Conservation (phyloP, 163 green algal species). For the Chloroidium sp. region DNA sequence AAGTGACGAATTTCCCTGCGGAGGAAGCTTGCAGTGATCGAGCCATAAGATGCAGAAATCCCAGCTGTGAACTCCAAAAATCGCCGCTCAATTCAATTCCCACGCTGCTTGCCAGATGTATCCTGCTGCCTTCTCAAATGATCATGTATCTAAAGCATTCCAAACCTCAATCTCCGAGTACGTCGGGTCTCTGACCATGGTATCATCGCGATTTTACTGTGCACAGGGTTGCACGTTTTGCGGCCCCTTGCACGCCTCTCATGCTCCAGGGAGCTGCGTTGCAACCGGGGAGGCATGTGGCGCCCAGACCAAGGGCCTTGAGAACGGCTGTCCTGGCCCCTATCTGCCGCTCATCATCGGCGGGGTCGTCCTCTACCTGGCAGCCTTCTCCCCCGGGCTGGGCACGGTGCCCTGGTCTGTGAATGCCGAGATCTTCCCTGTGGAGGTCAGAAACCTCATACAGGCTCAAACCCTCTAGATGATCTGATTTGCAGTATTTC, state of each 20-base stretch:
- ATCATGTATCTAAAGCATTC: too few relatives aligned
- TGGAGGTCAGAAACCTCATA: conserved; percentile 11
- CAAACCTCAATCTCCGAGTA: too few relatives aligned
- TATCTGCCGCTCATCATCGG: conserved; percentile 39
- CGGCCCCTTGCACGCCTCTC: neutral
- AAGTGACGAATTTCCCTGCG: too few relatives aligned
- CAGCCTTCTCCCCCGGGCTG: conserved; percentile 59
- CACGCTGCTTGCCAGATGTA: too few relatives aligned
- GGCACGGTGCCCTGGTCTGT: conserved; percentile 67
- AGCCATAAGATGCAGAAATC: too few relatives aligned
- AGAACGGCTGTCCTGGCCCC: conserved; percentile 38
- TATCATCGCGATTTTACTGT: neutral
- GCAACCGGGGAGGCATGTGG: conserved; percentile 1
- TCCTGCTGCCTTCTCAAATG: too few relatives aligned
- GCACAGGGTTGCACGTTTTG: conserved; percentile 33
- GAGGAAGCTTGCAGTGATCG: too few relatives aligned
- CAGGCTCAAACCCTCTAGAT: neutral
- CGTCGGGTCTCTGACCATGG: too few relatives aligned
- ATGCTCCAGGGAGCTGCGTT: conserved; percentile 28
- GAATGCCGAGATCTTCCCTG: conserved; percentile 59
- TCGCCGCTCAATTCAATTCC: too few relatives aligned
- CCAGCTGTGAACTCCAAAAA: too few relatives aligned
- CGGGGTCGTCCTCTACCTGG: conserved; percentile 51
- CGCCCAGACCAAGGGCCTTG: conserved; percentile 6
- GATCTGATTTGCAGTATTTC: too few relatives aligned